Evolutionary conservation across 768 basidiomycete species (phyloP).

Genomic region (Auricularia sp.): DNA sequence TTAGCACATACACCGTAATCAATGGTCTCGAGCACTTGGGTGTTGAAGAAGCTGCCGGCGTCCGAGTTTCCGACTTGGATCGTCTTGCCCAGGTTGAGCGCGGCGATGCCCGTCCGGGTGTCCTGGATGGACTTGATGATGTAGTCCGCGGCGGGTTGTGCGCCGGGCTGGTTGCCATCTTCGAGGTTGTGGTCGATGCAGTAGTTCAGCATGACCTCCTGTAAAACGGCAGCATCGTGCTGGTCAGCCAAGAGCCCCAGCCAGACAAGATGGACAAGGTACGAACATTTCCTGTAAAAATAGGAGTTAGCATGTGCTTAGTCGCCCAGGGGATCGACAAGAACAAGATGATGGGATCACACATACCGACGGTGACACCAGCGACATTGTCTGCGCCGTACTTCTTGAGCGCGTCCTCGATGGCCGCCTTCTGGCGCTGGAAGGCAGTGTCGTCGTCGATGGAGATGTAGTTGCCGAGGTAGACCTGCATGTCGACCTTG

Average conservation of each 20-base stretch:
- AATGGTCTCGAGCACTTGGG: conserved; percentile 45
- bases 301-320: conserved; percentile 75
- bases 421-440: conserved; percentile 55
- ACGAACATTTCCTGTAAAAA: conserved; percentile 9
- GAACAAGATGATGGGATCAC: too few relatives aligned
- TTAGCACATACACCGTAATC: conserved; percentile 55
- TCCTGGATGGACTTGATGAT: conserved; percentile 53
- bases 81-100: conserved; percentile 46
- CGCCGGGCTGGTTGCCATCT: conserved; percentile 9
- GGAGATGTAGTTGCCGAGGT: conserved; percentile 58
- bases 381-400: conserved; percentile 69
- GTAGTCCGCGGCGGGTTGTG: conserved; percentile 56
- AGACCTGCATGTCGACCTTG: conserved; percentile 78
- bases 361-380: conserved; percentile 80
- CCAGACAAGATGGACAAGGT: background rate
- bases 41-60: conserved; percentile 81
- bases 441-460: conserved; percentile 65
- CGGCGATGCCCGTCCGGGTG: conserved; percentile 30
- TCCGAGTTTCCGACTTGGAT: conserved; percentile 74
- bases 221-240: conserved; percentile 40
- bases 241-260: conserved; percentile 14
- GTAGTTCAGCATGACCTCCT: background rate
- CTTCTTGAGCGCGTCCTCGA: conserved; percentile 57
- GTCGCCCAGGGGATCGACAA: background rate
- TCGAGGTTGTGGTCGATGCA: conserved; percentile 3